Base-by-base conservation (phyloP, 257 asterid species). In the Rubia yunnanensis region DNA sequence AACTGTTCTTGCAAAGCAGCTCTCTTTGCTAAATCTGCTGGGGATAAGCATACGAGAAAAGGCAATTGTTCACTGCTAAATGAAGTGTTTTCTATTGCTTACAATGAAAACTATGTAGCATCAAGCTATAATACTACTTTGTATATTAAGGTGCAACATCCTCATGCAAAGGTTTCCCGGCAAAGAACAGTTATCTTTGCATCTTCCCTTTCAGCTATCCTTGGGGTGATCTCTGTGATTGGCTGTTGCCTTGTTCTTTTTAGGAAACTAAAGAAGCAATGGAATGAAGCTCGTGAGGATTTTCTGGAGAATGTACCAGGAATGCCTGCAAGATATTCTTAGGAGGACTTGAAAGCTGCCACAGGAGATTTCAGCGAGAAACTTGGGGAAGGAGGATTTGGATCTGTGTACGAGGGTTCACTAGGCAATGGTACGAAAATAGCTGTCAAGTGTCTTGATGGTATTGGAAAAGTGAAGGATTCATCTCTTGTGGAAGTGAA, bases 1-100 rank as follows among this genome's bases (percentile, higher is more conserved):
- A 57, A 72, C n/a, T 72, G 78, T 53, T 60, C 73, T 0, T 77
- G 81, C 61, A 65, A 53, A 66, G 81, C 75, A 18, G 74, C 72
- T 35, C 50, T 56, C 11, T 72, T 76, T 55, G 18, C 10, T 36
- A 35, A 11, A 30, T 34, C 39, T 49, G 4, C 15, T 10, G 22
- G 23, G 35, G 28, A 10, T 1, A 5, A 1, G 7, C 4, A 10
- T 62, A 23, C 36, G 49, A 44, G 39, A 3, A 63, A 41, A 5
- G 70, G 71, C 23, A 20, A 56, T 27, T 67, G 77, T 13, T 28
- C 34, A 50, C 11, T 72, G 59, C 54, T 66, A 15, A 65, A 31
- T 28, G 60, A 65, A 15, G 41, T 67, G 13, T 60, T 63, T 24
- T 67, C 80, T 6, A 64, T 71, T 15, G 35, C 4, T 14, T 20